Base-by-base conservation (phyloP, 1,284 basidiomycete genomes). In the Puccinia hordei region DNA sequence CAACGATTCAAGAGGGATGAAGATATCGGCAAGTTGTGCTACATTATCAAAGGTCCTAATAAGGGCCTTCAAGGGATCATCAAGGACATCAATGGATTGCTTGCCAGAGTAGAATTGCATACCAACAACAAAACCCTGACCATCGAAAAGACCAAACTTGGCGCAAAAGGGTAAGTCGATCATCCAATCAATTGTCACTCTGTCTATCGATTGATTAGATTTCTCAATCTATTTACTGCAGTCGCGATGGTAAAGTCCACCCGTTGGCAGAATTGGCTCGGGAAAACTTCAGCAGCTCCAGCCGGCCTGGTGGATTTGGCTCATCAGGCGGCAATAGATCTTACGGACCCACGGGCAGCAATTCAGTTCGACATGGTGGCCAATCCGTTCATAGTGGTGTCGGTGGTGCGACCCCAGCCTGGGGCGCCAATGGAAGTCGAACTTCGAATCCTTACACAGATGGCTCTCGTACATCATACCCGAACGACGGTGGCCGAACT, bases 41-140 rank as follows among this genome's bases (percentile, higher is more conserved):
- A 90, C 19, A 90, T 98, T 30, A 89, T 93, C 82, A 92, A 93
- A 85, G 96, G 97, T 1, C 90, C 93, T 0, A 91, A 92, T 85
- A 99, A 99, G 87, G 94, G 95, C 12, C 92, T 95, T 83, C 88
- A 92, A 72, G 97, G 97, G 9, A 91, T 91, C 15, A 93, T 99
- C 88, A 98, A 96, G 86, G 97, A 98, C 85, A 93, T 94, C 17
- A 96, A 95, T 80, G 96, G 95, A 17, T 89, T 89, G 66, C 88
- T 91, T 82, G 93, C 92, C 0, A 90, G 97, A 73, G 95, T 99
- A 17, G 97, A 99, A 86, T 87, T 99, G 30, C 90, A 92, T 82
- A 93, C 94, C 0, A 91, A 92, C 74, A 95, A 95, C 86, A 96
- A 95, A 87, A 89, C 95, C 33, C 91, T 98, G 82, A 92, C 92